These are phyloP conservation scores for Taphrina wiesneri DNA, from an alignment of 1,139 yeast species.

Conservation along the genomic window DNA sequence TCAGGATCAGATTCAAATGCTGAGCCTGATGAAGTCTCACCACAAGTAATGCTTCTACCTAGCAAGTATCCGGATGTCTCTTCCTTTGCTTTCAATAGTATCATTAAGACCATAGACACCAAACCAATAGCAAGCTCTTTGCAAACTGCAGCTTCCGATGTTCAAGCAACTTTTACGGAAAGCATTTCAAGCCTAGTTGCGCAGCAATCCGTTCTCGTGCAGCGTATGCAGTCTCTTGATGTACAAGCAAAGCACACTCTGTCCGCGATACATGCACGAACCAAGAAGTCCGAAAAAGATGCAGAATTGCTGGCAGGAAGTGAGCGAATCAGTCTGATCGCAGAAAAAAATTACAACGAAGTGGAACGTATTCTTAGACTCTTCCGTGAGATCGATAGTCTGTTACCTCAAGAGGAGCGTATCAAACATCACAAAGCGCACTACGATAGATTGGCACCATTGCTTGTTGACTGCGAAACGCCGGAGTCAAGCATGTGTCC, in stretches of 20 bases:
- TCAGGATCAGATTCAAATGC: not conserved
- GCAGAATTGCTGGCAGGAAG: slow-evolving; percentile 7
- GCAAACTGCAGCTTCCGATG: not conserved
- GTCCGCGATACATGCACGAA: not conserved
- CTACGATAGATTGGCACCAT: slow-evolving; percentile 6
- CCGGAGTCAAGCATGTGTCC: not conserved
- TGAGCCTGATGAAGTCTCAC: not conserved
- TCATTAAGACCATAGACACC: not conserved
- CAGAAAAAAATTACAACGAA: slow-evolving; percentile 10
- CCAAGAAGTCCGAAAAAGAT: not conserved
- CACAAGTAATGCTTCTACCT: not conserved
- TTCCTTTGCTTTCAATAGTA: not conserved
- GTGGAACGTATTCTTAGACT: slow-evolving; percentile 8
- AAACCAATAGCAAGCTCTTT: not conserved
- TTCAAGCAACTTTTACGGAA: not conserved
- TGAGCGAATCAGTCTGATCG: not conserved
- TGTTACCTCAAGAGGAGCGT: not conserved
- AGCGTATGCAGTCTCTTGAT: not conserved
- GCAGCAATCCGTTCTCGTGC: not conserved
- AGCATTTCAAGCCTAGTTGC: not conserved
- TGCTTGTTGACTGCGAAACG: not conserved
- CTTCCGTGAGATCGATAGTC: slow-evolving; percentile 11
- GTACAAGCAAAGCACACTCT: not conserved
- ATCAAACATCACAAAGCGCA: not conserved
- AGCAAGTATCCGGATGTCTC: not conserved